Evolutionary conservation across 805 yeast genomes (phyloP).

Genomic region (Torulaspora franciscae): DNA sequence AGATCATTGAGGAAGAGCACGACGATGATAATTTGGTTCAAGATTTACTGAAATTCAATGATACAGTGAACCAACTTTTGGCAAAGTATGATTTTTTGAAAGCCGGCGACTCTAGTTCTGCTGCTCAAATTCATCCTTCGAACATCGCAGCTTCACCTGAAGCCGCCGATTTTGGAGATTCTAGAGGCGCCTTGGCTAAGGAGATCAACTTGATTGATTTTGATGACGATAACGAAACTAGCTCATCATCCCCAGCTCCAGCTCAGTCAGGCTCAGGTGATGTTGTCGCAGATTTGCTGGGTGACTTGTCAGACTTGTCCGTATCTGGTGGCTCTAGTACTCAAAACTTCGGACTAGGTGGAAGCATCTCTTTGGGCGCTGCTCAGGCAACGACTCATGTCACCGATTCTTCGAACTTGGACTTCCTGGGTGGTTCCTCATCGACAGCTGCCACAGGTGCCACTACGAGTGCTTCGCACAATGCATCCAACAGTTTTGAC

Average conservation of each 20-base stretch:
- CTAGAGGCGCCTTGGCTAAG: conserved; percentile 37
- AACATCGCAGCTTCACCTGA: conserved; percentile 30
- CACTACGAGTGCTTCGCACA: conserved; percentile 8
- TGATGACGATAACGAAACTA: conserved; percentile 47
- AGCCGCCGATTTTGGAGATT: conserved; percentile 22
- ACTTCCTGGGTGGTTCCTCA: conserved; percentile 19
- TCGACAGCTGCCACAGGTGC: conserved; percentile 19
- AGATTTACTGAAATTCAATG: conserved; percentile 65
- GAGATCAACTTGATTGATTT: conserved; percentile 66
- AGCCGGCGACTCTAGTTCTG: conserved; percentile 56
- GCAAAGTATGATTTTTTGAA: conserved; percentile 62
- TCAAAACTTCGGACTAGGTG: conserved; percentile 47
- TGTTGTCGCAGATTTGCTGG: conserved; percentile 62
- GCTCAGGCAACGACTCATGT: conserved; percentile 29
- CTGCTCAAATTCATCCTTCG: conserved; percentile 45
- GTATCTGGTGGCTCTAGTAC: conserved; percentile 39
- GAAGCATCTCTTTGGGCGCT: conserved; percentile 42
- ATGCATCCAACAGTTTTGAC: conserved; percentile 8
- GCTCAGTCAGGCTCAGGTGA: conserved; percentile 27
- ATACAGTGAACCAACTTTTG: conserved; percentile 63
- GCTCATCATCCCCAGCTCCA: conserved; percentile 15
- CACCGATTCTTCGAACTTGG: conserved; percentile 22
- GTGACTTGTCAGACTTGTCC: conserved; percentile 62
- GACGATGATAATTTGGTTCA: conserved; percentile 62
- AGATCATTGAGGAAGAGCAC: conserved; percentile 75